A percentile compares a stretch with the other conserved stretches of the same genome.
Evolutionary conservation across 2,329 filamentous ascomycete genomes (phyloP).

Genomic region (Ceratocystis huliohia): DNA sequence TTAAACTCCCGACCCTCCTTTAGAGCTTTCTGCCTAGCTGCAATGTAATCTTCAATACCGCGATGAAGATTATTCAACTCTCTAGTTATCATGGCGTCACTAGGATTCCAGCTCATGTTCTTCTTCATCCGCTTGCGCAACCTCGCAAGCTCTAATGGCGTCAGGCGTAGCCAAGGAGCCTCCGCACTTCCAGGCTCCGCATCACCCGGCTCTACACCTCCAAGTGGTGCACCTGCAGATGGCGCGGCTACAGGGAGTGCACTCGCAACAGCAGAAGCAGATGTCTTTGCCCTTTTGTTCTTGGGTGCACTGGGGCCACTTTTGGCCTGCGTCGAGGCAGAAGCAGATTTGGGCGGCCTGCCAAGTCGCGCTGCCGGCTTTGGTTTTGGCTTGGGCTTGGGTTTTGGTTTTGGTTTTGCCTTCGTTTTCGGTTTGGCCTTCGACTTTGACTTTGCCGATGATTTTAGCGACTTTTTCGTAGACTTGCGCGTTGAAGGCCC

Average conservation of each 20-base stretch:
- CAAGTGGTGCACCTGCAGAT: slow-evolving; percentile 37
- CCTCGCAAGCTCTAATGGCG: slow-evolving; percentile 51
- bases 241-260: slow-evolving; percentile 30
- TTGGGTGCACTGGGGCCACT: slow-evolving; percentile 23
- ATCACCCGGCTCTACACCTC: slow-evolving; percentile 35
- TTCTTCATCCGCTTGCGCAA: slow-evolving; percentile 83
- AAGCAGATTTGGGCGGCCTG: slow-evolving; percentile 23
- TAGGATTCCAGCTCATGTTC: slow-evolving; percentile 74
- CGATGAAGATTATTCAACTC: slow-evolving; percentile 61
- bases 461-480: slow-evolving; percentile 21
- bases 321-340: background rate
- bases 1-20: slow-evolving; percentile 50
- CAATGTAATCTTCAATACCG: slow-evolving; percentile 48
- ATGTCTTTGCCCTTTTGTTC: background rate
- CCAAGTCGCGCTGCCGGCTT: slow-evolving; percentile 19
- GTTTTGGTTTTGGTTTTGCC: too few relatives aligned
- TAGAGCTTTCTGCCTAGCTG: slow-evolving; percentile 52
- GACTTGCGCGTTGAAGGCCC: slow-evolving; percentile 30
- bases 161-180: slow-evolving; percentile 54
- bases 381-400: slow-evolving; percentile 6
- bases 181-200: slow-evolving; percentile 46
- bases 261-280: background rate
- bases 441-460: too few relatives aligned
- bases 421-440: too few relatives aligned
- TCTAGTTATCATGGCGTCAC: slow-evolving; percentile 71